Conservation (phyloP, 164 flowering plant genomes). For the Vitis rotundifolia region DNA sequence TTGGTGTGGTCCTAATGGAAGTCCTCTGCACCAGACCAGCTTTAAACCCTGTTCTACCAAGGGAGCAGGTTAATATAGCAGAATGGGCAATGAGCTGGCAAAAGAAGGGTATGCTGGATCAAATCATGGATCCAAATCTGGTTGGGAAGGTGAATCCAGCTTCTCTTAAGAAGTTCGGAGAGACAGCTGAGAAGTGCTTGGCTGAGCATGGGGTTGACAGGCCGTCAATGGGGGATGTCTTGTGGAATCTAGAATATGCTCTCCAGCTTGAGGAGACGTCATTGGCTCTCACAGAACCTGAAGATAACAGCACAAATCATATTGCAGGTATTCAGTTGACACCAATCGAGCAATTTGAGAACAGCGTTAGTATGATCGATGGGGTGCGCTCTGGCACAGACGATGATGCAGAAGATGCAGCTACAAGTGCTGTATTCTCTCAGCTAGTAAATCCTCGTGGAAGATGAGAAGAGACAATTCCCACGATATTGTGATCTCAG, state of each 20-base stretch:
- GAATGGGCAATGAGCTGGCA: conserved; percentile 98
- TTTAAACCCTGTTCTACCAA: conserved; percentile 81
- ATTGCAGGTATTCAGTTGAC: conserved; percentile 63
- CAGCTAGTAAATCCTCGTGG: conserved; percentile 96
- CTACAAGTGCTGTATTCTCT: conserved; percentile 93
- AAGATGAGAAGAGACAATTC: conserved; percentile 44
- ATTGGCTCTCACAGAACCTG: conserved; percentile 70
- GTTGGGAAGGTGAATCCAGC: conserved; percentile 74
- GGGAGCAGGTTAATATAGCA: conserved; percentile 92
- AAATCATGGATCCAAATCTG: conserved; percentile 74
- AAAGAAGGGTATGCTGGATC: conserved; percentile 87
- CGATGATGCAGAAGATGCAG: conserved; percentile 79
- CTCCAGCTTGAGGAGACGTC: conserved; percentile 90
- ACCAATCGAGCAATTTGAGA: conserved; percentile 62
- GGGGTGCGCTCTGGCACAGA: conserved; percentile 64
- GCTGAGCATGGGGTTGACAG: conserved; percentile 89
- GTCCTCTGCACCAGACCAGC: conserved; percentile 91
- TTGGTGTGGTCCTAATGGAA: conserved; percentile 94
- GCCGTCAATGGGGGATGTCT: conserved; percentile 93
- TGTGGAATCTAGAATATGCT: conserved; percentile 94
- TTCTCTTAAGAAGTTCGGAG: conserved; percentile 87
- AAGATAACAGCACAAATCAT: conserved; percentile 90
- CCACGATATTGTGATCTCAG: background rate
- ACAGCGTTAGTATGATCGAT: conserved; percentile 67
- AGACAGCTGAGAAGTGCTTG: conserved; percentile 89